A percentile compares a stretch with the other conserved stretches of the same genome.
phyloP scores from a whole-genome alignment of 345 rosid species.

The Anacardium occidentale region DNA sequence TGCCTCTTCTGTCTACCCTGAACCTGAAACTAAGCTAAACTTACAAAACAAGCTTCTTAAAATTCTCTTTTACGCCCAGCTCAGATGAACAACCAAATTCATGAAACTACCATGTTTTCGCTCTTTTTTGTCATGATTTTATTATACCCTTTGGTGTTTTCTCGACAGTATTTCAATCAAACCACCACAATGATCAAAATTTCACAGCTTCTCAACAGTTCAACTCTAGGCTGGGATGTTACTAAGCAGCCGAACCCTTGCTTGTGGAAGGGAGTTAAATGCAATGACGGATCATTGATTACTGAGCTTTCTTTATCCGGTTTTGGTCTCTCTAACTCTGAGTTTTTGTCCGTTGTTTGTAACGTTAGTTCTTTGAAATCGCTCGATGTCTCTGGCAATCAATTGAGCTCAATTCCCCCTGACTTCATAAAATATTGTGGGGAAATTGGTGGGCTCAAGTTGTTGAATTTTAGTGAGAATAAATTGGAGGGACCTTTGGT shows the following conservation, averaged over 20 bases:
- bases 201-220: conserved; percentile 24
- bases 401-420: conserved; percentile 44
- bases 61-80: no score
- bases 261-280: conserved; percentile 52
- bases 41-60: no score
- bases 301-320: conserved; percentile 35
- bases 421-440: conserved; percentile 47
- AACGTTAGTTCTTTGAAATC: conserved; percentile 48
- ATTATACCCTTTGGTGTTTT: conserved; percentile 26
- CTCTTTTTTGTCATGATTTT: conserved; percentile 22
- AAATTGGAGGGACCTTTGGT: conserved; percentile 41
- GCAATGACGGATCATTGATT: conserved; percentile 41
- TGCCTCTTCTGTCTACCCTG: background rate
- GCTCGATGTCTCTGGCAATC: conserved; percentile 60
- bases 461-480: conserved; percentile 56
- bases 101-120: no score
- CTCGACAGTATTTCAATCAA: conserved; percentile 41
- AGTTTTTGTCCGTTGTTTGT: conserved; percentile 47
- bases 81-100: no score
- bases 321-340: conserved; percentile 39
- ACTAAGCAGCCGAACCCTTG: conserved; percentile 43
- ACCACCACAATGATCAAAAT: conserved; percentile 39
- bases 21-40: no score
- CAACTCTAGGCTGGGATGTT: conserved; percentile 36
- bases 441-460: conserved; percentile 39